These are phyloP conservation scores for Chalciporus sp. DNA, from an alignment of 1,284 basidiomycete genomes.

Conservation along the genomic window DNA sequence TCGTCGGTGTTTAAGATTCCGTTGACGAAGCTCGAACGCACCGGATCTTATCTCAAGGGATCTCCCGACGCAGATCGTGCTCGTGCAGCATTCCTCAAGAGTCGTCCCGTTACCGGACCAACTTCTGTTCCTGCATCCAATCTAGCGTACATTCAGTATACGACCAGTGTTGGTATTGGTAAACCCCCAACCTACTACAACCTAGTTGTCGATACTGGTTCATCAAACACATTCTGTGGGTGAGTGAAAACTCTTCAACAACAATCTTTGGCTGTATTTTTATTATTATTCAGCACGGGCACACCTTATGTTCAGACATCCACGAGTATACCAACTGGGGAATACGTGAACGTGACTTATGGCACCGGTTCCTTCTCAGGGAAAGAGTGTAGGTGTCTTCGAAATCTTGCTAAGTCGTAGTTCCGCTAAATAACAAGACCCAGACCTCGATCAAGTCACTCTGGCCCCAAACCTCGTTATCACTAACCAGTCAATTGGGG, in stretches of 20 bases:
- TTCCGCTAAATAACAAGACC: not conserved
- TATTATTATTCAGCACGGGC: conserved; percentile 14
- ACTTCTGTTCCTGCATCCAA: conserved; percentile 22
- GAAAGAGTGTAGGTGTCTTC: conserved; percentile 21
- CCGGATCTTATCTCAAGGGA: conserved; percentile 21
- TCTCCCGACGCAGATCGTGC: conserved; percentile 22
- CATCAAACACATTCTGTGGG: conserved; percentile 38
- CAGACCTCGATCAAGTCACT: conserved; percentile 27
- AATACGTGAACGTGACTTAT: conserved; percentile 27
- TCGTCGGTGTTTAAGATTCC: conserved; percentile 9
- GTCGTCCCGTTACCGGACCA: not conserved
- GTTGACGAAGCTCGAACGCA: conserved; percentile 14
- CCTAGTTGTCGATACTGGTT: conserved; percentile 35
- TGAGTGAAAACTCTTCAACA: conserved; percentile 10
- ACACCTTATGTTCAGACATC: conserved; percentile 22
- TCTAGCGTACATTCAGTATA: conserved; percentile 23
- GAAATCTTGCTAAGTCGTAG: not conserved
- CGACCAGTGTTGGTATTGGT: conserved; percentile 27
- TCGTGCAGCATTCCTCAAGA: conserved; percentile 19
- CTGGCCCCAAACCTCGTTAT: conserved; percentile 21
- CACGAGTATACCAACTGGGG: conserved; percentile 27
- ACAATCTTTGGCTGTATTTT: too few species aligned
- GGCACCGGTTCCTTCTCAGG: conserved; percentile 24
- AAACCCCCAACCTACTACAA: conserved; percentile 25
- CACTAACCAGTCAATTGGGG: conserved; percentile 28